Percentiles rank a stretch among this genome's conserved stretches.
phyloP scores from a whole-genome alignment of 2,329 filamentous ascomycete genomes.

The Fusarium kyushuense region DNA sequence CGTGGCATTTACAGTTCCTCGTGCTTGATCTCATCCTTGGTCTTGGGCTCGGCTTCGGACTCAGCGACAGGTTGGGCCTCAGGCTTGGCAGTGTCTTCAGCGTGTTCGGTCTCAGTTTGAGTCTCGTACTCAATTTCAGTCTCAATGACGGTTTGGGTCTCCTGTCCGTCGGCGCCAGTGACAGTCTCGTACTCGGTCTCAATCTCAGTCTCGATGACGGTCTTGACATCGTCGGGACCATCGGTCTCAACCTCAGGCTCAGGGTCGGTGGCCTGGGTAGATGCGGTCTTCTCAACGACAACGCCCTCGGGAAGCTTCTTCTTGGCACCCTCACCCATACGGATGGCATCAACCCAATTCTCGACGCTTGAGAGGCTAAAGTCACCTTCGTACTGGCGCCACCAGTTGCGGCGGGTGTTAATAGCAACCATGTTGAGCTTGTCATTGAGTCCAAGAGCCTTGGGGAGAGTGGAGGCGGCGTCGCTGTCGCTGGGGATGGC shows the following conservation, averaged over 20 bases:
- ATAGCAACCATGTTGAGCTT: conserved; percentile 81
- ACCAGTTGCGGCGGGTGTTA: conserved; percentile 90
- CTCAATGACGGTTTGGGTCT: conserved; percentile 15
- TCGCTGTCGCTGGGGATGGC: conserved; percentile 70
- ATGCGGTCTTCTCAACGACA: conserved; percentile 54
- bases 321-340: conserved; percentile 88
- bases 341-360: conserved; percentile 90
- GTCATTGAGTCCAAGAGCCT: conserved; percentile 68
- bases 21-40: conserved; percentile 54
- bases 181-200: conserved; percentile 29
- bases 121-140: conserved; percentile 40
- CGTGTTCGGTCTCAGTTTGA: conserved; percentile 38
- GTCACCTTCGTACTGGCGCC: conserved; percentile 75
- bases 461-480: conserved; percentile 57
- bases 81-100: conserved; percentile 38
- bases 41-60: conserved; percentile 46
- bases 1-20: conserved; percentile 61
- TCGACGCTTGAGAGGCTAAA: conserved; percentile 75
- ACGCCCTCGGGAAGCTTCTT: conserved; percentile 76
- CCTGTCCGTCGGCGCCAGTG: neutral
- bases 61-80: conserved; percentile 34
- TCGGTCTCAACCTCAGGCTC: conserved; percentile 45
- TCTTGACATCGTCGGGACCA: conserved; percentile 43
- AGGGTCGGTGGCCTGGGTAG: conserved; percentile 45
- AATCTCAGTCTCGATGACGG: conserved; percentile 40